These are phyloP conservation scores for Xylaria palmicola DNA, from an alignment of 495 filamentous ascomycete genomes.

Conservation along the genomic window DNA sequence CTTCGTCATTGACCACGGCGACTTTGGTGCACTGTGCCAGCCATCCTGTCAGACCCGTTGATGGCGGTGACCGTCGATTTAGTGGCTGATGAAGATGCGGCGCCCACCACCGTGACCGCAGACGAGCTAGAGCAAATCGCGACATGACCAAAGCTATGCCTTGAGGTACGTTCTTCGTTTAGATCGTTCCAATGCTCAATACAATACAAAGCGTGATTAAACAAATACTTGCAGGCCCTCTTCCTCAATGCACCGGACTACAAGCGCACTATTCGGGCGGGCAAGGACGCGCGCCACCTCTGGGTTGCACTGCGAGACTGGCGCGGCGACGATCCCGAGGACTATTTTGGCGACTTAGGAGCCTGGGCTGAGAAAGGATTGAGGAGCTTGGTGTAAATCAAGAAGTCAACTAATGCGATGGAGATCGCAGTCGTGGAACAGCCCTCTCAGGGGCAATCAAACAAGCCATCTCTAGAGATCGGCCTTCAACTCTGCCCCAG, in stretches of 20 bases:
- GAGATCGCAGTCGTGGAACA: too few species aligned
- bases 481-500: too few species aligned
- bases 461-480: too few species aligned
- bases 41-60: constrained; percentile 35
- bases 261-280: constrained; percentile 33
- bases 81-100: constrained; percentile 30
- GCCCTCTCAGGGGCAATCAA: too few species aligned
- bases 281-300: constrained; percentile 36
- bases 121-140: constrained; percentile 24
- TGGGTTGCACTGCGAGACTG: constrained; percentile 40
- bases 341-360: constrained; percentile 36
- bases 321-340: constrained; percentile 35
- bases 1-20: constrained; percentile 38
- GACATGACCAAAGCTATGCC: constrained; percentile 29
- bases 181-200: too few species aligned
- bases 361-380: constrained; percentile 31
- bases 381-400: constrained; percentile 14
- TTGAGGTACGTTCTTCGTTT: constrained; percentile 26
- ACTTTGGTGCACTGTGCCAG: constrained; percentile 39
- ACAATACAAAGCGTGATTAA: not conserved
- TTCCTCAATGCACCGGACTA: constrained; percentile 29
- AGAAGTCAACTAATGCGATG: too few species aligned
- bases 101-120: constrained; percentile 21
- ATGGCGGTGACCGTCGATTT: constrained; percentile 32
- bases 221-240: constrained; percentile 11